Conservation (phyloP, 495 filamentous ascomycete genomes). For the Rostrohypoxylon terebratum region DNA sequence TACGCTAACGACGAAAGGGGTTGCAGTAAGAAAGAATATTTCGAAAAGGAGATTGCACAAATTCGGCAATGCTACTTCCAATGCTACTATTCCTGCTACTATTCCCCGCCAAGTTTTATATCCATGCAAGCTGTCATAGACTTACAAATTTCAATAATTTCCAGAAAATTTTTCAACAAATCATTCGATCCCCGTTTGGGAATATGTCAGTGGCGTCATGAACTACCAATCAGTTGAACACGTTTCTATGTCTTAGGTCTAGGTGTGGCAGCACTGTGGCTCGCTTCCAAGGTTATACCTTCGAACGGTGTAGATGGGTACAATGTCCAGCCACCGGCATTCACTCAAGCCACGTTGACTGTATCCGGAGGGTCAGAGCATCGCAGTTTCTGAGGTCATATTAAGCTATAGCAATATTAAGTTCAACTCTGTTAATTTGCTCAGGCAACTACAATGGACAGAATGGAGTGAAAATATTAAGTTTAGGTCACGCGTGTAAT, state of each 20-base stretch:
- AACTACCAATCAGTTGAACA: slow-evolving; percentile 28
- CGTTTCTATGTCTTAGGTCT: background rate
- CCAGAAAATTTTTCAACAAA: slow-evolving; percentile 35
- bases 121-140: slow-evolving; percentile 14
- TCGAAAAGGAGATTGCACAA: slow-evolving; percentile 33
- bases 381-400: background rate
- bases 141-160: slow-evolving; percentile 36
- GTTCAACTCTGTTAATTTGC: background rate
- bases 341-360: slow-evolving; percentile 2
- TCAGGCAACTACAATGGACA: background rate
- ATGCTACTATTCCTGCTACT: background rate
- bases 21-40: slow-evolving; percentile 26
- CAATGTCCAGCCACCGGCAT: slow-evolving; percentile 6
- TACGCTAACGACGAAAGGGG: slow-evolving; percentile 29
- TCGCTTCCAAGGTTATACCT: background rate
- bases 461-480: background rate
- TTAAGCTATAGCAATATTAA: background rate
- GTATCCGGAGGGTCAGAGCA: background rate
- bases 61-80: slow-evolving; percentile 7
- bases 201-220: slow-evolving; percentile 40
- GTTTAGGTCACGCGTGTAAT: background rate
- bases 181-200: slow-evolving; percentile 31
- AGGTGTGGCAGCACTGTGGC: no score
- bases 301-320: background rate
- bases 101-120: slow-evolving; percentile 9